Percentiles rank a stretch among this genome's conserved stretches.
phyloP scores from a whole-genome alignment of 306 rosid genomes.

The Vigna trinervia region DNA sequence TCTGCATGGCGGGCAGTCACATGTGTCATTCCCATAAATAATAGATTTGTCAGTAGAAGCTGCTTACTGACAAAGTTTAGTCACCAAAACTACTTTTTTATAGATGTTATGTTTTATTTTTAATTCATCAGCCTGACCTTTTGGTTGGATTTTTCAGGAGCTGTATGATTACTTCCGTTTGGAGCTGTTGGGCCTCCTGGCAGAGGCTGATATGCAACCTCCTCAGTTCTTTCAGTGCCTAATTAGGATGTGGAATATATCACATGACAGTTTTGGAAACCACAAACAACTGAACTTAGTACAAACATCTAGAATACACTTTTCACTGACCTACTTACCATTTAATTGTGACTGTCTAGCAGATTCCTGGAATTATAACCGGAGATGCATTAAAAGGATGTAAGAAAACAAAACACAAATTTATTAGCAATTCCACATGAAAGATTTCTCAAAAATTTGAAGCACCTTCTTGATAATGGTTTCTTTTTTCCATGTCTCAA shows the following conservation, averaged over 20 bases:
- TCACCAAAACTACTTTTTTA: no score
- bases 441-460: not conserved
- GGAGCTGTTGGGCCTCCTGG: conserved; percentile 51
- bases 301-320: not conserved
- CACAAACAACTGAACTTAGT: not conserved
- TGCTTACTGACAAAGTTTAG: not conserved
- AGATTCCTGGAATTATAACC: conserved; percentile 57
- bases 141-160: not conserved
- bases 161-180: conserved; percentile 30
- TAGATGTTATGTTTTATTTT: not conserved
- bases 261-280: not conserved
- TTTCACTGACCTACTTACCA: conserved; percentile 23
- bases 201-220: conserved; percentile 33
- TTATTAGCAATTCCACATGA: not conserved
- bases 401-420: not conserved
- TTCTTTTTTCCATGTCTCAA: conserved; percentile 75
- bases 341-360: conserved; percentile 42
- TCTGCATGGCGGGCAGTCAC: conserved; percentile 45
- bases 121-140: not conserved
- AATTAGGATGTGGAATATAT: not conserved
- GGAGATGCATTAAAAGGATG: conserved; percentile 3
- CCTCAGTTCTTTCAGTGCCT: conserved; percentile 26
- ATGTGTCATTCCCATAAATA: conserved; percentile 13
- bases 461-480: conserved; percentile 61
- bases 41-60: not conserved